Percentiles rank a stretch among this genome's conserved stretches.
These are phyloP conservation scores for Pseudogymnoascus sp. DNA, from an alignment of 2,329 filamentous ascomycete genomes.

Conservation along the genomic window DNA sequence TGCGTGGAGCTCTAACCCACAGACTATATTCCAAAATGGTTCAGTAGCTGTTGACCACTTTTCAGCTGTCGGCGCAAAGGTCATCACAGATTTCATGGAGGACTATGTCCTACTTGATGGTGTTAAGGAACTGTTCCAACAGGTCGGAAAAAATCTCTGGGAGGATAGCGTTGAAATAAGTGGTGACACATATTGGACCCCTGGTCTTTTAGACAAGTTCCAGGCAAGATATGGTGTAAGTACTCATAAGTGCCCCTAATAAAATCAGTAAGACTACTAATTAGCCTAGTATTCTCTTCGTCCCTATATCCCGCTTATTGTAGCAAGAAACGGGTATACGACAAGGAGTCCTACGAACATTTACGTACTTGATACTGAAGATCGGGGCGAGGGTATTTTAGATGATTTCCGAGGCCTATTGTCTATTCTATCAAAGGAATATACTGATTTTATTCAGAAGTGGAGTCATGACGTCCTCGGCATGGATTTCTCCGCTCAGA, in stretches of 20 bases:
- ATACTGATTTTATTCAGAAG: too few species aligned
- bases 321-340: too few species aligned
- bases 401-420: too few species aligned
- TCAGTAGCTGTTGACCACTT: conserved; percentile 34
- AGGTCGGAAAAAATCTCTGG: conserved; percentile 31
- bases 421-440: too few species aligned
- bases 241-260: too few species aligned
- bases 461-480: conserved; percentile 18
- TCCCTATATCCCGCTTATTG: too few species aligned
- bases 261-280: too few species aligned
- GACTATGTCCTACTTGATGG: conserved; percentile 30
- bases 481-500: conserved; percentile 32
- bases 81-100: conserved; percentile 32
- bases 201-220: conserved; percentile 26
- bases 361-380: too few species aligned
- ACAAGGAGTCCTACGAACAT: too few species aligned
- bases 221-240: too few species aligned
- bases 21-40: conserved; percentile 29
- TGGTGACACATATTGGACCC: conserved; percentile 32
- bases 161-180: conserved; percentile 31
- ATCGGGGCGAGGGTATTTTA: too few species aligned
- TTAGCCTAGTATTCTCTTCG: too few species aligned
- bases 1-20: conserved; percentile 19
- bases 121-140: conserved; percentile 24
- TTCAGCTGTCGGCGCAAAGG: conserved; percentile 29